phyloP scores from a whole-genome alignment of 805 yeast species.

The Candida corydali region DNA sequence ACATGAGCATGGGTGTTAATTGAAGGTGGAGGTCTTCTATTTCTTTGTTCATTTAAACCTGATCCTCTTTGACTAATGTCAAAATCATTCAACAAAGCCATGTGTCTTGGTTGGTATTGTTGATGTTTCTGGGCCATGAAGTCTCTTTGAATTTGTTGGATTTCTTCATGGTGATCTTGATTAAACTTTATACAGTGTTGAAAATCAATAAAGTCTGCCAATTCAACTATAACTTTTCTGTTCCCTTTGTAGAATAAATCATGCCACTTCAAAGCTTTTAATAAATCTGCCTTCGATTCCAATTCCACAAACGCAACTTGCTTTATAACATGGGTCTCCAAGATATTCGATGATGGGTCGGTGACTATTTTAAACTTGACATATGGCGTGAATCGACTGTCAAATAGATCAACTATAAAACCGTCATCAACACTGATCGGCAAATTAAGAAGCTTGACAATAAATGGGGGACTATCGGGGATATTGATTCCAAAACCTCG shows the following conservation, averaged over 20 bases:
- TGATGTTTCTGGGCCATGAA: slow-evolving; percentile 13
- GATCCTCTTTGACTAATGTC: slow-evolving; percentile 3
- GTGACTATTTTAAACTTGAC: slow-evolving; percentile 59
- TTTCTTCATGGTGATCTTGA: slow-evolving; percentile 28
- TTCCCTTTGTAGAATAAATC: slow-evolving; percentile 50
- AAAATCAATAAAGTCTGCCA: slow-evolving; percentile 39
- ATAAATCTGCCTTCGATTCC: slow-evolving; percentile 45
- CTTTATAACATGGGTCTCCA: slow-evolving; percentile 35
- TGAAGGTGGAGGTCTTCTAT: not conserved
- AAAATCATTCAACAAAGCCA: slow-evolving; percentile 11
- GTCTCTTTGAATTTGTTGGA: slow-evolving; percentile 28
- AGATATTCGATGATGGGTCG: slow-evolving; percentile 40
- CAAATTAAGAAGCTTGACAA: slow-evolving; percentile 57
- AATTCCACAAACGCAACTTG: slow-evolving; percentile 66
- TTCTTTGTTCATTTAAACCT: not conserved
- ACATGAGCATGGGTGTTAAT: too few relatives aligned
- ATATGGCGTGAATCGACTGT: slow-evolving; percentile 55
- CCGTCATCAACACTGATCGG: slow-evolving; percentile 52
- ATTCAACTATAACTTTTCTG: slow-evolving; percentile 34
- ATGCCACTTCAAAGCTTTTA: slow-evolving; percentile 58
- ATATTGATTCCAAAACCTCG: slow-evolving; percentile 5
- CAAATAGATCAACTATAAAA: slow-evolving; percentile 56
- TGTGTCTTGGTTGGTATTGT: slow-evolving; percentile 10
- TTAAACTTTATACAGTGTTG: slow-evolving; percentile 37
- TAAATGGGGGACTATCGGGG: slow-evolving; percentile 49